phyloP scores from a whole-genome alignment of 169 alveolate species.

The Plasmodium sp. region DNA sequence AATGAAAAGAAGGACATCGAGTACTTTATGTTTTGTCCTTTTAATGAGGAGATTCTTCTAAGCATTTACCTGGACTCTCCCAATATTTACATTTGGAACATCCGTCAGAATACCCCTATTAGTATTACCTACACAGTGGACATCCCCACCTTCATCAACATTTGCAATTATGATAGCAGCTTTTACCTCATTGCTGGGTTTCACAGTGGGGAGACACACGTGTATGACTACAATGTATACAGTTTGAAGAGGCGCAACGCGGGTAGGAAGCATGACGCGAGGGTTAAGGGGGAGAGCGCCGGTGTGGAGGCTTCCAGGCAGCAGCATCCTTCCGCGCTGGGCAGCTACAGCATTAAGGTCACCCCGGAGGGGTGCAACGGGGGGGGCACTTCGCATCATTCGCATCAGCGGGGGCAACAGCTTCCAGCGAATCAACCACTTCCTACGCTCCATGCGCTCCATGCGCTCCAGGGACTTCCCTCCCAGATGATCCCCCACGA shows the following conservation, averaged over 20 bases:
- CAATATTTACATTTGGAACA: slow-evolving; percentile 60
- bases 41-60: slow-evolving; percentile 35
- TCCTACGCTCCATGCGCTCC: too few relatives aligned
- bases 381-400: too few relatives aligned
- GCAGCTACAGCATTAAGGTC: background rate
- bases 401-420: background rate
- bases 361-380: background rate
- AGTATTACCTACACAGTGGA: slow-evolving; percentile 16
- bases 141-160: slow-evolving; percentile 46
- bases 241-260: slow-evolving; percentile 6
- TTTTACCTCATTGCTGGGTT: slow-evolving; percentile 55
- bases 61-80: slow-evolving; percentile 46
- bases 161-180: slow-evolving; percentile 43
- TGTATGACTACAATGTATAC: slow-evolving; percentile 50
- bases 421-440: background rate
- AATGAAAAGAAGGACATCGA: slow-evolving; percentile 43
- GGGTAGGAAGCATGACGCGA: background rate
- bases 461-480: too few relatives aligned
- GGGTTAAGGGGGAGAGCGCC: background rate
- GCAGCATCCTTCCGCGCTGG: background rate
- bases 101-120: slow-evolving; percentile 37
- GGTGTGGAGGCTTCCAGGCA: background rate
- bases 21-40: slow-evolving; percentile 65
- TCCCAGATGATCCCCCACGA: background rate
- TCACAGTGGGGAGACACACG: slow-evolving; percentile 5